phyloP scores from a whole-genome alignment of 208 protist genomes.

The Giardia muris region DNA sequence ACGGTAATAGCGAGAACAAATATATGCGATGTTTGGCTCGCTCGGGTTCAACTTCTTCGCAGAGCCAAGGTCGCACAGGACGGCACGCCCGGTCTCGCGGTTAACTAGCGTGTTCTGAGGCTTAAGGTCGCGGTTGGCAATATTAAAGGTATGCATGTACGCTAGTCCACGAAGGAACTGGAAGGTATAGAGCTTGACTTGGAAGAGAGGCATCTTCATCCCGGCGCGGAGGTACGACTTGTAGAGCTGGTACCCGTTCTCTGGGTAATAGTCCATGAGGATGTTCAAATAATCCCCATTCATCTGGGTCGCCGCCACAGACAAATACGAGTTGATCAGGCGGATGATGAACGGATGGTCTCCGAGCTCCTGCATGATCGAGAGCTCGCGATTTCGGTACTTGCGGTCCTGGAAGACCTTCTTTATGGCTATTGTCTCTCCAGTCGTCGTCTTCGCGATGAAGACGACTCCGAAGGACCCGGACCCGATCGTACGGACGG shows the following conservation, averaged over 20 bases:
- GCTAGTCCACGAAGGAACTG: conserved; percentile 81
- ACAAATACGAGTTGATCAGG: conserved; percentile 75
- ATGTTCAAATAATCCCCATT: conserved; percentile 89
- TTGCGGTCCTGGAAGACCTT: conserved; percentile 33
- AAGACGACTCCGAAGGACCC: conserved; percentile 38
- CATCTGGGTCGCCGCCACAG: conserved; percentile 41
- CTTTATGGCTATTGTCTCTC: conserved; percentile 33
- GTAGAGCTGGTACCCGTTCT: conserved; percentile 70
- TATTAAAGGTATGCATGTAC: conserved; percentile 74
- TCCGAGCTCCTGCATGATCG: conserved; percentile 71
- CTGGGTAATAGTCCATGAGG: conserved; percentile 89
- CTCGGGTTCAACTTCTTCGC: conserved; percentile 32
- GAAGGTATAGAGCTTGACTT: conserved; percentile 67
- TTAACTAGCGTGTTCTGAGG: conserved; percentile 56
- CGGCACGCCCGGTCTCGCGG: conserved; percentile 58
- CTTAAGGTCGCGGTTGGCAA: conserved; percentile 62
- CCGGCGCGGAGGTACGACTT: conserved; percentile 62
- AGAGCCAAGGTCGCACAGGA: conserved; percentile 81
- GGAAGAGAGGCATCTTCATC: conserved; percentile 53
- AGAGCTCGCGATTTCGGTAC: conserved; percentile 78
- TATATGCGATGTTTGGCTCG: conserved; percentile 44
- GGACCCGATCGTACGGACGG: conserved; percentile 21
- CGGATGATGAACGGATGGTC: conserved; percentile 67
- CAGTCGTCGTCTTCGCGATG: not conserved
- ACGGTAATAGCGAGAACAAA: conserved; percentile 46